Evolutionary conservation across 345 rosid species (phyloP), one percentile per base, ranked within the genome.

Genomic region (Nephelium lappaceum): DNA sequence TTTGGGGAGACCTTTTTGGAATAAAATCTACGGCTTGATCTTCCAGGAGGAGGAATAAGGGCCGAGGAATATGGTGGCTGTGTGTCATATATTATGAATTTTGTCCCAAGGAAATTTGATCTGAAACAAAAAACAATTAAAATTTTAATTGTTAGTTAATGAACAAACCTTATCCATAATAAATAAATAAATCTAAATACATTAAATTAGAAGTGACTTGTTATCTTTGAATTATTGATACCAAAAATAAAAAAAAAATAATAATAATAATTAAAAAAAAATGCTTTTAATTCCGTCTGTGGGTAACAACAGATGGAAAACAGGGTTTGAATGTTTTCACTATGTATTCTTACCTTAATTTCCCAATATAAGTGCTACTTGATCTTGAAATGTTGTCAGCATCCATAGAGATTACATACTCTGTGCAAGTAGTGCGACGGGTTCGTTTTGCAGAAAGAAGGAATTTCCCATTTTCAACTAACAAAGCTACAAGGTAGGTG

Each of bases 391-490:
- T 87, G 82, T 86, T 90, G 68, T 86, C 88, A 42, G 94, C 91
- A 85, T 89, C 88, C 91, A 91, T 89, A 41, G 94, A 91, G 84
- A 91, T 86, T 62, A 91, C 80, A 75, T 91, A 91, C 88, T 91
- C 94, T 0, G 94, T 91, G 43, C 83, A 85, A 68, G 94, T 91
- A 76, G 94, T 87, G 53, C 94, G 84, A 68, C 92, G 88, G 10
- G 88, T 87, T 79, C 92, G 68, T 83, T 91, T 91, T 5, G 94
- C 94, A 43, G 92, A 87, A 79, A 91, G 94, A 82, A 91, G 94
- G 79, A 91, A 91, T 72, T 91, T 91, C 63, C 92, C 92, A 38
- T 91, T 91, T 80, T 91, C 94, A 47, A 87, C 92, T 15, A 89
- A 83, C 41, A 88, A 79, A 75, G 89, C 94, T 88, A 84, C 49